Base-by-base conservation (phyloP, 257 asterid species). In the Nyctanthes arbortristis region DNA sequence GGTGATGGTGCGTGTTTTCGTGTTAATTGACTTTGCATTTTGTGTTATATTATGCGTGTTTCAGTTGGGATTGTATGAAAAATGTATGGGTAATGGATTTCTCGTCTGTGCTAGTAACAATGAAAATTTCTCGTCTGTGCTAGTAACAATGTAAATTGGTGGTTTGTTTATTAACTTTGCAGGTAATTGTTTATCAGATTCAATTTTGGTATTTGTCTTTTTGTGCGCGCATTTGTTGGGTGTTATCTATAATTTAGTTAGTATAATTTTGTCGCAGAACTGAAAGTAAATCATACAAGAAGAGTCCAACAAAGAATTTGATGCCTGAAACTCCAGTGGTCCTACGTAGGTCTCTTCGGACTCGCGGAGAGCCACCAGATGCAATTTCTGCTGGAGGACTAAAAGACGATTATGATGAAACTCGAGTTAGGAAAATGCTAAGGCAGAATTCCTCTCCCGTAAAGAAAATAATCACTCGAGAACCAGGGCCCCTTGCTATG, bases 301-400 rank as follows among this genome's bases (percentile, higher is more conserved):
- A 66, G 49, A 87, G 89, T 74, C 89, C 87, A 18, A 73, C 59
- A 43, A 91, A 89, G 84, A 93, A 82, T 77, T 81, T 70, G 62
- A 91, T 75, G 81, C 52, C 70, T 7, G 90, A 84, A 63, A 49
- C 69, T 32, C 96, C 96, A 3, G 63, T 84, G 65, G 96, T 91
- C 43, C 79, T 91, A 67, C 94, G 99, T 18, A 88, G 92, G 72
- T 93, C 99, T 66, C 84, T 91, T n/a, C 86, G 99, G 83, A 72
- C 88, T 40, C 96, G 84, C 69, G 99, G 97, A 28, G 89, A 76
- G 79, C 82, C 86, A 24, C 96, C 96, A 18, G 93, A 92, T 71
- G 72, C 96, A 47, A 72, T 87, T 49, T 78, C 91, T 64, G 89
- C 86, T 0, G 69, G 74, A 68, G 96, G 94, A 24, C 74, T 86